A percentile compares a stretch with the other conserved stretches of the same genome.
phyloP scores from a whole-genome alignment of 2,329 filamentous ascomycete species.

The Sporothrix dimorphospora region DNA sequence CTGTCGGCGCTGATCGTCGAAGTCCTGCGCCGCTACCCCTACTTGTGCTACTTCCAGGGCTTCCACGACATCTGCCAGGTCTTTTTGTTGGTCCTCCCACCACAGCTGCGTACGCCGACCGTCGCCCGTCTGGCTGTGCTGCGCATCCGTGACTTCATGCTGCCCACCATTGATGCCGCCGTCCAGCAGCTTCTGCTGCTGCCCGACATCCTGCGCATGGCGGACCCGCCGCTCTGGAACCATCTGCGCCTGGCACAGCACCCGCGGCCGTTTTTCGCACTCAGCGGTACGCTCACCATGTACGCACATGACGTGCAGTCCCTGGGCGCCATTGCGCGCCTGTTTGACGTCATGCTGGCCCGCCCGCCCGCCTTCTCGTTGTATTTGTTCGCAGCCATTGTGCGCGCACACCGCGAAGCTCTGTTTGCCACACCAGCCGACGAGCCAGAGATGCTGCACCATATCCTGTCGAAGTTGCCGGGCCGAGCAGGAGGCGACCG shows the following conservation, averaged over 20 bases:
- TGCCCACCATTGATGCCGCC: constrained; percentile 80
- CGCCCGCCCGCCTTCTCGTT: constrained; percentile 84
- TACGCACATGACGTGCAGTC: constrained; percentile 95
- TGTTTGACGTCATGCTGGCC: constrained; percentile 91
- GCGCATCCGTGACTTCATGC: constrained; percentile 96
- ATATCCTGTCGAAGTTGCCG: constrained; percentile 83
- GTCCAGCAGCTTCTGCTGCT: constrained; percentile 85
- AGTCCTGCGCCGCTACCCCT: constrained; percentile 78
- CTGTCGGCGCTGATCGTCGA: constrained; percentile 79
- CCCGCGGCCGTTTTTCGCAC: constrained; percentile 76
- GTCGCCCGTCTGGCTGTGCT: constrained; percentile 84
- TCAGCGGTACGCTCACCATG: constrained; percentile 91
- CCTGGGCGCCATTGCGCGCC: constrained; percentile 82
- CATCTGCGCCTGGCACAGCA: constrained; percentile 74
- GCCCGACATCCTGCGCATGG: constrained; percentile 74
- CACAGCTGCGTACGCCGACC: constrained; percentile 60
- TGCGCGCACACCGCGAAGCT: constrained; percentile 77
- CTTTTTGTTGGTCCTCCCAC: constrained; percentile 79
- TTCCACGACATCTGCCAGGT: constrained; percentile 99
- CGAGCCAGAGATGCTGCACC: constrained; percentile 91
- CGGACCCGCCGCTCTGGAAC: constrained; percentile 70
- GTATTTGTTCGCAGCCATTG: constrained; percentile 90
- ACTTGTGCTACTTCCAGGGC: constrained; percentile 94
- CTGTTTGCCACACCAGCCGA: constrained; percentile 81
- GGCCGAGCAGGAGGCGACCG: constrained; percentile 40